Conservation (phyloP, 2,329 filamentous ascomycete genomes). For the Triangularia setosa region DNA sequence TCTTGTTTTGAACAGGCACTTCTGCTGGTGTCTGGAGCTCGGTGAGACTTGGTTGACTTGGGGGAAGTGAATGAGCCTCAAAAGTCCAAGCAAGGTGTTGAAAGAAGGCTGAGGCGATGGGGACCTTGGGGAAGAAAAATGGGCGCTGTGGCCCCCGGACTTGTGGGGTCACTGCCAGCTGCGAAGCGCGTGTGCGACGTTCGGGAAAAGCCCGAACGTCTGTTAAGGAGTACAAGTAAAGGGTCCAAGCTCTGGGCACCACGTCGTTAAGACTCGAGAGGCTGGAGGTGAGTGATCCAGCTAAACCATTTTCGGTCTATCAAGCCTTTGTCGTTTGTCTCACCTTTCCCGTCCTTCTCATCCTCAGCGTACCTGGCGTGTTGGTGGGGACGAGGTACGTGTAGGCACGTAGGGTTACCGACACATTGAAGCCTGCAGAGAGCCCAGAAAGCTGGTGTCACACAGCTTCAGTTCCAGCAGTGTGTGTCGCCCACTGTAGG, state of each 20-base stretch:
- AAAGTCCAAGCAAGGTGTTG: constrained; percentile 4
- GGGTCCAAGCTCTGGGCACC: not conserved
- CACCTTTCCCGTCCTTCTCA: not conserved
- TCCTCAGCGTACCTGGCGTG: not conserved
- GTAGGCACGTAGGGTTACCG: not conserved
- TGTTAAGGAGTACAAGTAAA: constrained; percentile 2
- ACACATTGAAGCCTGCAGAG: not conserved
- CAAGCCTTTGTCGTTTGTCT: not conserved
- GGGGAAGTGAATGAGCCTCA: constrained; percentile 13
- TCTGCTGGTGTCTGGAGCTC: not conserved
- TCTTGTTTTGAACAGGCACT: not conserved
- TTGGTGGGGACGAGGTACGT: not conserved
- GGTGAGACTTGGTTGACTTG: constrained; percentile 8
- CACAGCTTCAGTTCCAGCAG: not conserved
- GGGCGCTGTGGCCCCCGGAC: not conserved
- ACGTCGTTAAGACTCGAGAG: not conserved
- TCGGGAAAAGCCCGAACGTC: constrained; percentile 6
- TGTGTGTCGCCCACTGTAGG: not conserved
- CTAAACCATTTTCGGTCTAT: not conserved
- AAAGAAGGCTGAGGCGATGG: constrained; percentile 10
- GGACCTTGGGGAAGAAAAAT: constrained; percentile 6
- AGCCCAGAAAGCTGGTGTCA: not conserved
- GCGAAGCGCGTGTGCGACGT: not conserved
- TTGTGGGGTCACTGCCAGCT: constrained; percentile 2
- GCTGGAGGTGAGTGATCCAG: not conserved